A percentile compares a stretch with the other conserved stretches of the same genome.
Conservation (phyloP, 768 basidiomycete species). For the Chalciporus pseudorubinellus region DNA sequence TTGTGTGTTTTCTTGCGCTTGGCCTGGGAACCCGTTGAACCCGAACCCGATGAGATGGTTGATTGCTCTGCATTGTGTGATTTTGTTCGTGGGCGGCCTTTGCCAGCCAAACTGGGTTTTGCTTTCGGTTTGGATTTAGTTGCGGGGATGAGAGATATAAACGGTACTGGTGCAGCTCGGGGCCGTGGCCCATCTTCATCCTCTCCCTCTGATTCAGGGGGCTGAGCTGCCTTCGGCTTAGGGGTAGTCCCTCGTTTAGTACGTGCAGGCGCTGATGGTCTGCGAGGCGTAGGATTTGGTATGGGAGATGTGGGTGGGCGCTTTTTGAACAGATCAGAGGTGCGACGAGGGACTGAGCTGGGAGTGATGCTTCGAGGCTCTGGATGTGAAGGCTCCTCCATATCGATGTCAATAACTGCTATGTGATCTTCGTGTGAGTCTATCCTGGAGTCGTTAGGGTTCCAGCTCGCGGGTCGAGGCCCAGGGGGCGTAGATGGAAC, state of each 20-base stretch:
- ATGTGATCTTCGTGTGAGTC: conserved; percentile 10
- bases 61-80: conserved; percentile 1
- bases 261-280: conserved; percentile 58
- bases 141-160: conserved; percentile 25
- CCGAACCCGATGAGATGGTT: conserved; percentile 7
- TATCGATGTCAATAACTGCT: conserved; percentile 40
- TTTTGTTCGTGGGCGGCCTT: conserved; percentile 16
- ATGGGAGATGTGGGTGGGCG: conserved; percentile 67
- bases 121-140: conserved; percentile 9
- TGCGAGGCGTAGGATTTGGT: conserved; percentile 49
- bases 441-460: background rate
- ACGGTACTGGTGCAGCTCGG: conserved; percentile 14
- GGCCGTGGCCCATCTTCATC: conserved; percentile 22
- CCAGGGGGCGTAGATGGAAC: conserved; percentile 51
- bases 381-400: conserved; percentile 24
- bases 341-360: conserved; percentile 12
- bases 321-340: conserved; percentile 48
- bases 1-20: conserved; percentile 22
- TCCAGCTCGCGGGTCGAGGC: conserved; percentile 21
- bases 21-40: conserved; percentile 13
- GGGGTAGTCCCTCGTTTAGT: conserved; percentile 34
- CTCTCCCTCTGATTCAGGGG: conserved; percentile 21
- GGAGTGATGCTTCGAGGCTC: conserved; percentile 7
- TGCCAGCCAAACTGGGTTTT: conserved; percentile 17
- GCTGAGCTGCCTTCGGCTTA: conserved; percentile 19